Evolutionary conservation across 768 basidiomycete genomes (phyloP), one percentile per base, ranked within the genome.

Genomic region (Agaricus bisporus): DNA sequence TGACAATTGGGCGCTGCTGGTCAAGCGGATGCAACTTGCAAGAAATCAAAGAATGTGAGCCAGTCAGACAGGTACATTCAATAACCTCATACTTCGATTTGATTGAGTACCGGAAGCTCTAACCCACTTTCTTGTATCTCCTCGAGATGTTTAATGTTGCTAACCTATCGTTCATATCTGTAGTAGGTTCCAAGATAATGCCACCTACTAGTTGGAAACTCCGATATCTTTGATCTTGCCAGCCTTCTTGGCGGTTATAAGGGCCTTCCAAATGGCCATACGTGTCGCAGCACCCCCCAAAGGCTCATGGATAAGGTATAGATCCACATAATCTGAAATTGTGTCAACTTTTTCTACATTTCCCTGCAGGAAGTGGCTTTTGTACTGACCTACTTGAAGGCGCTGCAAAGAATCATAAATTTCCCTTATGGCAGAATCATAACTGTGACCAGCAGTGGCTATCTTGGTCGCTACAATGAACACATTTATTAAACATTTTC

Each of bases 281-380:
- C 90, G 83, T 32, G 70, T 70, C 55, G 81, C 74, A n/a, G 73
- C 77, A 5, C 86, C 87, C 11, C 81, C 79, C 3, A 74, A 66
- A 0, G 90, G 82, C 55, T 85, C 84, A 58, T 92, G 88, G 28
- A 91, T 86, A 35, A 92, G 74, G 66, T 83, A 88, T 17, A 90
- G 70, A 66, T 90, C 88, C 17, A 62, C 61, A 49, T 68, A 68
- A 54, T 65, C 68, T 67, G 42, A 15, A 32, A 35, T 17, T 17
- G 43, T 32, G 32, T 44, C 38, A 41, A 9, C 26, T 10, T 15
- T 26, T 45, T n/a, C 18, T 29, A 14, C 22, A 17, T 22, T 10
- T 9, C 7, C 3, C 11, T 45, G 15, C 20, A 11, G 41, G 12
- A 49, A 37, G 32, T 17, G 20, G 3, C 2, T 15, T 17, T 5